Evolutionary conservation across 257 asterid species (phyloP), one percentile per base, ranked within the genome.

Genomic region (Prunella vulgaris): DNA sequence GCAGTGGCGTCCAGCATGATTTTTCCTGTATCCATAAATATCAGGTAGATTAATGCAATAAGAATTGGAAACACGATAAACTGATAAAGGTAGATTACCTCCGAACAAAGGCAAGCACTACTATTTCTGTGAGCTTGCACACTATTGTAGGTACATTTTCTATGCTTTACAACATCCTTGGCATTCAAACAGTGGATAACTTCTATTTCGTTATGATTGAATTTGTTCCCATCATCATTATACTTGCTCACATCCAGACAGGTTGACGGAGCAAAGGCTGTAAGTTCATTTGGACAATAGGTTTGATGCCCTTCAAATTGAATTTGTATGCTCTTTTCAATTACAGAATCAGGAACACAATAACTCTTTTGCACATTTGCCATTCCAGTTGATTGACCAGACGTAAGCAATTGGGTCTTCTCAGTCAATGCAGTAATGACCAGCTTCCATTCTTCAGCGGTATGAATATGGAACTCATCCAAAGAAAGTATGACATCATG

Each of bases 381-480:
- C 22, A 64, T 42, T 70, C 38, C 71, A 71, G 69, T 63, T 48
- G 68, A 53, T 61, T 71, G 83, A 66, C 68, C 75, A 74, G 74
- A 74, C 69, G 60, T 70, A 67, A 28, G 61, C 3, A 61, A 67
- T 67, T 70, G 69, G 33, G 77, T 60, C 83, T 70, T 83, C 77
- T 66, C 72, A 48, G 77, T 73, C 78, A 92, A 69, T 67, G 51
- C 10, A 60, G 70, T 61, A 72, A 82, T 74, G 15, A 18, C 60
- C 68, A 77, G 85, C 74, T 71, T 83, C 97, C 98, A 90, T 70
- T 85, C 92, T 65, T 86, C 87, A 10, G 72, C 77, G 63, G 79
- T 78, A 74, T 72, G 83, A 54, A 86, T 66, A 66, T n/a, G 90
- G 73, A 66, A 53, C 52, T 77, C 90, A 80, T 84, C 84, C 63